Conservation (phyloP, 192 early-diverging fungal genomes). For the Borealophlyctis nickersoniae region DNA sequence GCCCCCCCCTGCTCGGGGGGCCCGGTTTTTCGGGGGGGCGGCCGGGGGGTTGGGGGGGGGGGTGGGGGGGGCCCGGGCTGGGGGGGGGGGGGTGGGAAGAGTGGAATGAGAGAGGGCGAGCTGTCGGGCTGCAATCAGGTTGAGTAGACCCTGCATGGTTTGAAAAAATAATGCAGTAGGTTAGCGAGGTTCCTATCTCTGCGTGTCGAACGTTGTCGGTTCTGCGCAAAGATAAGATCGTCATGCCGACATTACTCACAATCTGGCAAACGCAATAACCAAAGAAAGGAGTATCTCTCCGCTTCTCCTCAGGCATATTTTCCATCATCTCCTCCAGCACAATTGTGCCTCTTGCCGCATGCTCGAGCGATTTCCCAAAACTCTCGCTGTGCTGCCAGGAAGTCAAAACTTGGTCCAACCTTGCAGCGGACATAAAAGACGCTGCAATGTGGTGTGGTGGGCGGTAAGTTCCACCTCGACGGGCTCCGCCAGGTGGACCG, state of each 20-base stretch:
- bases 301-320: constrained; percentile 6
- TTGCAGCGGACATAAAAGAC: constrained; percentile 11
- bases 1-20: too few species aligned
- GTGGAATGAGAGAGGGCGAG: constrained; percentile 3
- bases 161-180: too few species aligned
- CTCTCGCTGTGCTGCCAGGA: constrained; percentile 25
- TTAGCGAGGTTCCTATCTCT: too few species aligned
- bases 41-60: constrained; percentile 12
- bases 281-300: constrained; percentile 31
- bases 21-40: constrained; percentile 3
- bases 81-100: not conserved
- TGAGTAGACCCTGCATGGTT: constrained; percentile 22
- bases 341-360: constrained; percentile 10
- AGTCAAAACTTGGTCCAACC: constrained; percentile 23
- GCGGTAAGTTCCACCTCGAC: too few species aligned
- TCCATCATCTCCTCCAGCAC: constrained; percentile 24
- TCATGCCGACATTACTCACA: constrained; percentile 1
- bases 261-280: constrained; percentile 31
- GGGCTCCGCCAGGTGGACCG: not conserved
- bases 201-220: too few species aligned
- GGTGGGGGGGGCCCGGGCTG: constrained; percentile 2
- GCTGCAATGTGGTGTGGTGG: constrained; percentile 18
- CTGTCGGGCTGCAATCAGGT: constrained; percentile 32
- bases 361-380: constrained; percentile 21
- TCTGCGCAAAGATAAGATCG: too few species aligned